Conservation (phyloP, 768 basidiomycete genomes). For the Serendipita sp. region DNA sequence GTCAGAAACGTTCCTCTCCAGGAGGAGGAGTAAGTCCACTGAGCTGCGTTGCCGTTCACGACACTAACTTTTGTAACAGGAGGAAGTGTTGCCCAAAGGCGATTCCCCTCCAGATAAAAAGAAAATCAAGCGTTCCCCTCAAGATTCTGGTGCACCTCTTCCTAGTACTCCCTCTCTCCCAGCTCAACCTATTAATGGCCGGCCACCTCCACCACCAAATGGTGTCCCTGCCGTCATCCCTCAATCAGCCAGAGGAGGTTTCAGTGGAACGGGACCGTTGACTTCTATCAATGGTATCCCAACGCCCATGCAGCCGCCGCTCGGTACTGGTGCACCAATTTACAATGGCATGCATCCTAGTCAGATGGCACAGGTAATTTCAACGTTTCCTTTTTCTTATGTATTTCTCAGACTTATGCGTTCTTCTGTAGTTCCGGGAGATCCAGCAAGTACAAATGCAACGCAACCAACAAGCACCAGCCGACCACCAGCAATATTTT, state of each 20-base stretch:
- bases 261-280: background rate
- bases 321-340: background rate
- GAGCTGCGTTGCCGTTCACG: background rate
- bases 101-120: background rate
- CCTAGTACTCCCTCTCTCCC: background rate
- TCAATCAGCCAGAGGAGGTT: no score
- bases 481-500: constrained; percentile 1
- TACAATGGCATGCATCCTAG: background rate
- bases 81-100: background rate
- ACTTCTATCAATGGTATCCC: background rate
- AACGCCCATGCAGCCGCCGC: background rate
- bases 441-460: background rate
- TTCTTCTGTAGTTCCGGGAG: background rate
- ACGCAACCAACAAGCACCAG: background rate
- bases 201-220: background rate
- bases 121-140: background rate
- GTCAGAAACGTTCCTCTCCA: background rate
- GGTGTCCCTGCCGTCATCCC: background rate
- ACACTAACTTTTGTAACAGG: background rate
- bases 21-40: background rate
- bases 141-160: background rate
- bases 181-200: background rate
- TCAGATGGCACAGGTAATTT: background rate
- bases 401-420: background rate
- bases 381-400: background rate